These are phyloP conservation scores for Linaria vulgaris DNA, from an alignment of 257 asterid genomes.

Conservation along the genomic window DNA sequence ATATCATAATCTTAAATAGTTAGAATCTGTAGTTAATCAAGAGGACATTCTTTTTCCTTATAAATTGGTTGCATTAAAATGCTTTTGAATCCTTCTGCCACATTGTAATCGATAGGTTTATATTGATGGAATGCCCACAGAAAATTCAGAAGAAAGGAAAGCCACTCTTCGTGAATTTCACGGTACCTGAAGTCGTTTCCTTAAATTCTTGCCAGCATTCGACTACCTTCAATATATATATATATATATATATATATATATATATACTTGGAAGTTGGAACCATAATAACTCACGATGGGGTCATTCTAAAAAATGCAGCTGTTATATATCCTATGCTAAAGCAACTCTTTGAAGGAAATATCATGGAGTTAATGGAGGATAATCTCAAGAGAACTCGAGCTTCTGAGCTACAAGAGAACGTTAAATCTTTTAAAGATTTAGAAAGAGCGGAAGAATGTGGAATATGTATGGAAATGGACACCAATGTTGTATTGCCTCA, in stretches of 20 bases:
- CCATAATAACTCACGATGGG: neutral
- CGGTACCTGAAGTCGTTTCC: slow-evolving; percentile 31
- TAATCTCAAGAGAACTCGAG: slow-evolving; percentile 23
- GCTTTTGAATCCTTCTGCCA: neutral
- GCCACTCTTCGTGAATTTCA: slow-evolving; percentile 60
- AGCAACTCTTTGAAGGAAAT: slow-evolving; percentile 60
- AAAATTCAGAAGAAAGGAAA: slow-evolving; percentile 49
- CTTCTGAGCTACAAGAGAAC: slow-evolving; percentile 25
- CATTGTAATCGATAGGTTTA: slow-evolving; percentile 40
- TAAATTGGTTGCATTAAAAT: neutral
- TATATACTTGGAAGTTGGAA: no score
- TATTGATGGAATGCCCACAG: slow-evolving; percentile 52
- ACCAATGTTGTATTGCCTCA: slow-evolving; percentile 53
- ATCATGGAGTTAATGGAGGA: slow-evolving; percentile 39
- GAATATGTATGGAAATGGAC: slow-evolving; percentile 66
- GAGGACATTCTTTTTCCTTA: neutral
- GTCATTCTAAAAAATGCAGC: slow-evolving; percentile 37
- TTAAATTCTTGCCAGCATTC: slow-evolving; percentile 4
- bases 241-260: no score
- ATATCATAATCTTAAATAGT: neutral
- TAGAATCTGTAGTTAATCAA: neutral
- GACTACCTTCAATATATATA: neutral
- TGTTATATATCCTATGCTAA: slow-evolving; percentile 63
- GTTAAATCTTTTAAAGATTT: slow-evolving; percentile 20
- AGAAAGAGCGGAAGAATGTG: slow-evolving; percentile 60